Evolutionary conservation across 371 early-diverging fungal species (phyloP), one percentile per base, ranked within the genome.

Genomic region (Mortierella sp.): DNA sequence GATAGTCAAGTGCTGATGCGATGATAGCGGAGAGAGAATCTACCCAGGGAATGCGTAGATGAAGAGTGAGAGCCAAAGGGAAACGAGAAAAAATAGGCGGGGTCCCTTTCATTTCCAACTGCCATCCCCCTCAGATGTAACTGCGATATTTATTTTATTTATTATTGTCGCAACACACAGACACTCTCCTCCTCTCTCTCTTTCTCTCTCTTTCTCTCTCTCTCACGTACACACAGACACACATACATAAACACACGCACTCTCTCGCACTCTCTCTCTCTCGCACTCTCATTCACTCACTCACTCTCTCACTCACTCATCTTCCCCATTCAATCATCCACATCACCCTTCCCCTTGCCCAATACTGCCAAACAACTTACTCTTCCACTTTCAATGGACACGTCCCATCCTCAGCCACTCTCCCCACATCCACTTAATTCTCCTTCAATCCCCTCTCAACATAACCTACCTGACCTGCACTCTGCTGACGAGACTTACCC

Each of bases 391-490:
- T 51, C 64, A 26, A 63, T 63, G 64, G 64, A 63, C 64, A 49
- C 64, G 49, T 28, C 53, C 64, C 60, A n/a, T 19, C 43, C 61
- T 45, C 45, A 45, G n/a, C n/a, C n/a, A 32, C 56, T 58, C 4
- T 17, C 59, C 59, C 22, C 59, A n/a, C n/a, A n/a, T n/a, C n/a
- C n/a, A n/a, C n/a, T n/a, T n/a, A n/a, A n/a, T n/a, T n/a, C n/a
- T 43, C 29, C 47, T n/a, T 32, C 17, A 19, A 29, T 17, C 17
- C 47, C 49, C 83, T 86, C 49, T 43, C 61, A 10, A 68, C 86
- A 67, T 94, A 93, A 59, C 23, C 37, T 35, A 19, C 31, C 62
- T 55, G 69, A 93, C 42, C 93, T 32, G 12, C 75, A 59, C 10
- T 31, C 53, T 17, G 23, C 65, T 1, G 70, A 72, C 15, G 72